Base-by-base conservation (phyloP, 2,329 filamentous ascomycete species). In the Cladosporium sp. region DNA sequence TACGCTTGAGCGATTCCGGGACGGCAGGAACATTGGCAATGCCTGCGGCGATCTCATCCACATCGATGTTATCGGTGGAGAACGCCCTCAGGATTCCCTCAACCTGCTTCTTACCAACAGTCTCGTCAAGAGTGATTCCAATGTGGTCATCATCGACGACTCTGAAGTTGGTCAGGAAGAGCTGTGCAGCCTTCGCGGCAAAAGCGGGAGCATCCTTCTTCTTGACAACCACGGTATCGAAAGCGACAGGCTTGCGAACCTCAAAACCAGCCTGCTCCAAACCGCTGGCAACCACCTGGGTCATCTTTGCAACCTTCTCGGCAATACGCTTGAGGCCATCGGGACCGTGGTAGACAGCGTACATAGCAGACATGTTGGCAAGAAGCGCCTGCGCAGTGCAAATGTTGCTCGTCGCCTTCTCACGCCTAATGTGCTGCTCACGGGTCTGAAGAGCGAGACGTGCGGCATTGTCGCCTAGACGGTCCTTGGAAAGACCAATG, bases 401-500 rank as follows among this genome's bases (percentile, higher is more conserved):
- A 53, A 96, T 91, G 65, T 97, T 97, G 75, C 90, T 95, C 1
- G 92, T 97, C 1, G 92, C 92, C 78, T 96, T 96, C 68, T 97
- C 92, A 63, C 92, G 82, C 57, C 92, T 82, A 66, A 97, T 96
- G 68, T 97, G 92, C 73, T 97, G 92, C 72, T 97, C 92, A 60
- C 92, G 79, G 8, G 92, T 96, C 72, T 97, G 92, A 46, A 96
- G 74, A 15, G 92, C 87, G 63, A 96, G 72, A 60, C 92, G 80
- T 57, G 94, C 83, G 4, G 91, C 92, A 11, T 79, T 84, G 55
- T 87, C 82, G 7, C 92, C 92, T 4, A 90, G 76, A 49, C 92
- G 80, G 65, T 97, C 92, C 70, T 94, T 95, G 43, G 92, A 95
- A 3, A 96, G 78, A 59, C 92, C 92, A 54, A 97, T 86, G 25